These are phyloP conservation scores for Coemansia aciculifera DNA, from an alignment of 192 early-diverging fungal genomes.

Conservation along the genomic window DNA sequence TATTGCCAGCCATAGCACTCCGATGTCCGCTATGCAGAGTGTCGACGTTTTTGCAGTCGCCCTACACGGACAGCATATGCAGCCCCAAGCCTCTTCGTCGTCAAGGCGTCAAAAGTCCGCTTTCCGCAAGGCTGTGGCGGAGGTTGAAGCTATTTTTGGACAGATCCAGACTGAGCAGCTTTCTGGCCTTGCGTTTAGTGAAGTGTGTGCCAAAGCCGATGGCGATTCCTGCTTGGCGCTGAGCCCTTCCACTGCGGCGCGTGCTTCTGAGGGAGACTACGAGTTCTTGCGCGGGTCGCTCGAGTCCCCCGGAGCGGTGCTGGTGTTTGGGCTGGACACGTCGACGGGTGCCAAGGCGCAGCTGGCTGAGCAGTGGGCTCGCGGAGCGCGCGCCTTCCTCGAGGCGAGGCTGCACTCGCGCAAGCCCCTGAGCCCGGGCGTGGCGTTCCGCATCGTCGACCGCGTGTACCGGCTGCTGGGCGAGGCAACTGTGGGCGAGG, in stretches of 20 bases:
- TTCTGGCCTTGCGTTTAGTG: constrained; percentile 22
- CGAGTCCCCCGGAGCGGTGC: constrained; percentile 33
- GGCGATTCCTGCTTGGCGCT: constrained; percentile 58
- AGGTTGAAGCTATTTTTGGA: constrained; percentile 27
- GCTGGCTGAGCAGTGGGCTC: constrained; percentile 30
- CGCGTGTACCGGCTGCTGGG: constrained; percentile 66
- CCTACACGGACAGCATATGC: constrained; percentile 17
- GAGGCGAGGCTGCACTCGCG: constrained; percentile 24
- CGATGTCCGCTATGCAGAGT: constrained; percentile 6
- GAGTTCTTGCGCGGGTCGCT: constrained; percentile 51
- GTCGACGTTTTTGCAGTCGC: constrained; percentile 37
- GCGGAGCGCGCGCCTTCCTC: constrained; percentile 19
- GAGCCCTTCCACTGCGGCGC: constrained; percentile 46
- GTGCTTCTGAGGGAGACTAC: constrained; percentile 24
- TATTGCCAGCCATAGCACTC: not conserved
- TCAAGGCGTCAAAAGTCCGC: constrained; percentile 27
- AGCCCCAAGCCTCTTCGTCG: not conserved
- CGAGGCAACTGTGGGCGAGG: constrained; percentile 74
- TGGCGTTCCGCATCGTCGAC: constrained; percentile 35
- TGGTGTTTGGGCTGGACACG: constrained; percentile 52
- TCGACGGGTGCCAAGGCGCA: constrained; percentile 9
- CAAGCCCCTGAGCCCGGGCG: constrained; percentile 13
- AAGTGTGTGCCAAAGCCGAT: constrained; percentile 49
- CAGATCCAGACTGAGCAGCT: constrained; percentile 18
- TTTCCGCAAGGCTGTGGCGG: constrained; percentile 31